Base-by-base conservation (phyloP, 768 basidiomycete species). In the Russula earlei region DNA sequence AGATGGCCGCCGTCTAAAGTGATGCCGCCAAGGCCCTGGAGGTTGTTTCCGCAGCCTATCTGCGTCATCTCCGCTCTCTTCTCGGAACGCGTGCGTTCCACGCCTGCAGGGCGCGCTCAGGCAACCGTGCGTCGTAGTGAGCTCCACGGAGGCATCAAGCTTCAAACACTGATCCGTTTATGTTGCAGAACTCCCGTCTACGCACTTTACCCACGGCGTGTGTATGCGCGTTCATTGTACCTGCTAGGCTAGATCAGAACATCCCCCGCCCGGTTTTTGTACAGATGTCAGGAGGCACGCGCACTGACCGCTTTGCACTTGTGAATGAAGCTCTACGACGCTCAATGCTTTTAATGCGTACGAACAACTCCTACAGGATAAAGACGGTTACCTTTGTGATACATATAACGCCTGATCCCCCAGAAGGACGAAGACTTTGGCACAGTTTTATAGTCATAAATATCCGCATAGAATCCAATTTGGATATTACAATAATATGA, bases 21-120 rank as follows among this genome's bases (percentile, higher is more conserved):
- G 34, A 20, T 33, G 31, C 50, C 25, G 57, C 57, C 57, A 58
- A 44, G 38, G 27, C 46, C 57, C 57, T 49, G 57, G 57, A 47
- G 56, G 19, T 42, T 37, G 56, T 47, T 42, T 47, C 56, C 56
- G 51, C 56, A 57, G 51, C 51, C 47, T 57, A 51, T 36, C 51
- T 57, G 56, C 57, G 57, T 58, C 57, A 58, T 58, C 52, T 58
- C 57, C 57, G 57, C 47, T 52, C 33, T 19, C 56, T 52, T 48
- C 50, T 47, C 50, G 19, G 14, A 46, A 10, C 40, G 45, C 50
- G 31, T 52, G 50, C 51, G 50, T 45, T 44, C 38, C 56, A 48
- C 51, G 45, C 46, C 51, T 57, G 45, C 38, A 46, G 45, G 41
- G 56, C 51, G 52, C 47, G 52, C 41, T 47, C 47, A 53, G 57